A percentile compares a stretch with the other conserved stretches of the same genome.
Evolutionary conservation across 768 basidiomycete species (phyloP).

Genomic region (Serendipita sp.): DNA sequence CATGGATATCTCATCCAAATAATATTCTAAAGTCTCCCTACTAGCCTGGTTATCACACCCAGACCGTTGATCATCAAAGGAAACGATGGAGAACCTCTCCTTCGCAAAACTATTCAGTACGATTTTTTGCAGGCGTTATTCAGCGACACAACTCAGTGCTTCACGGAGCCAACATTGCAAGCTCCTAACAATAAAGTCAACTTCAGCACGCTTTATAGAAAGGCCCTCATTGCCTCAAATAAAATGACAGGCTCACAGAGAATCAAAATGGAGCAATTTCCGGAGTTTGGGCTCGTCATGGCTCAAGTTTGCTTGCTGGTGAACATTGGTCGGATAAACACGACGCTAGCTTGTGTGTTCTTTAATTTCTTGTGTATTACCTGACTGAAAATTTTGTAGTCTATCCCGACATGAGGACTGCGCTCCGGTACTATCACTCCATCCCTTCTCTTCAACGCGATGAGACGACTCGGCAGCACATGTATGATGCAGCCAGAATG

Average conservation of each 20-base stretch:
- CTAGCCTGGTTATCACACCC: neutral
- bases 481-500: conserved; percentile 65
- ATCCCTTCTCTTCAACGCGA: conserved; percentile 45
- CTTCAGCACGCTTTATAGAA: conserved; percentile 72
- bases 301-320: conserved; percentile 58
- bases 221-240: conserved; percentile 54
- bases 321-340: conserved; percentile 67
- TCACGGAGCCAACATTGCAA: conserved; percentile 39
- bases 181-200: conserved; percentile 38
- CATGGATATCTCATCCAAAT: neutral
- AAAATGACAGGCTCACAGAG: conserved; percentile 56
- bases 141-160: conserved; percentile 43
- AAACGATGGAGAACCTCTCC: conserved; percentile 46
- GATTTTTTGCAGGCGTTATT: conserved; percentile 73
- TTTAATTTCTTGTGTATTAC: conserved; percentile 24
- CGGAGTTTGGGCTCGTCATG: conserved; percentile 46
- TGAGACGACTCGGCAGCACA: conserved; percentile 40
- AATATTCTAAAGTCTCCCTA: neutral
- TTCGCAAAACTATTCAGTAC: conserved; percentile 53
- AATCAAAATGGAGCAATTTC: conserved; percentile 52
- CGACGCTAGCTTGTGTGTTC: conserved; percentile 67
- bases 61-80: conserved; percentile 9
- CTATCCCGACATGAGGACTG: conserved; percentile 67
- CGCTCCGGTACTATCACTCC: conserved; percentile 61
- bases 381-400: conserved; percentile 24